Evolutionary conservation across 345 rosid genomes (phyloP).

Genomic region (Chamaenerion angustifolium): DNA sequence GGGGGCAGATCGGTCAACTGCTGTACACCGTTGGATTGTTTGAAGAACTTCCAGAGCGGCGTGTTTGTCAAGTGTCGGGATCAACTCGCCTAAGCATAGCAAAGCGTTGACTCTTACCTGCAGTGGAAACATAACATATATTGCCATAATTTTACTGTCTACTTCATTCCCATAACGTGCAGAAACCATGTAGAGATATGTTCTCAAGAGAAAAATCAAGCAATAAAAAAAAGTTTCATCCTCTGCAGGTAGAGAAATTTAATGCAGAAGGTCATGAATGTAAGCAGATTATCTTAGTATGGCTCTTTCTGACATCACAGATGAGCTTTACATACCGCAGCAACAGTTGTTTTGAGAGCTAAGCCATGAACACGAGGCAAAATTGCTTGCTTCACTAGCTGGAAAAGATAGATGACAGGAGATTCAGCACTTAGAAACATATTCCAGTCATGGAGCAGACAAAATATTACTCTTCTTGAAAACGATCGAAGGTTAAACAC

Average conservation of each 20-base stretch:
- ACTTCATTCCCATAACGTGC: too few relatives aligned
- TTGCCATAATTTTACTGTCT: too few relatives aligned
- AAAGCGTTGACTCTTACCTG: slow-evolving; percentile 95
- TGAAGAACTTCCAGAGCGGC: slow-evolving; percentile 60
- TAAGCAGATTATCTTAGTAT: too few relatives aligned
- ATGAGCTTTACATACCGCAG: slow-evolving; percentile 52
- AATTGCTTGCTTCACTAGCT: slow-evolving; percentile 86
- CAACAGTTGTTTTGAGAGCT: slow-evolving; percentile 94
- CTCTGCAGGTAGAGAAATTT: too few relatives aligned
- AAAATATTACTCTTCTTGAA: background rate
- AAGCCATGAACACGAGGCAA: slow-evolving; percentile 92
- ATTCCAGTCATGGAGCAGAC: background rate
- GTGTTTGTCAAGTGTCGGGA: slow-evolving; percentile 59
- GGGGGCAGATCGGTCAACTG: slow-evolving; percentile 91
- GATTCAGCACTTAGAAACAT: slow-evolving; percentile 1
- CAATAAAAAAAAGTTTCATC: background rate
- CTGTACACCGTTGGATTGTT: slow-evolving; percentile 85
- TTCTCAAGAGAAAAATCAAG: background rate
- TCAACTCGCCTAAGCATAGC: slow-evolving; percentile 74
- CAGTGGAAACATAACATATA: too few relatives aligned
- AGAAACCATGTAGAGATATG: background rate
- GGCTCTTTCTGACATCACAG: too few relatives aligned
- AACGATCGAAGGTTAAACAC: slow-evolving; percentile 24
- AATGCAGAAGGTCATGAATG: too few relatives aligned
- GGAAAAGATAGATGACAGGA: slow-evolving; percentile 11